Base-by-base conservation (phyloP, 164 flowering plant species). In the Taxillus chinensis region DNA sequence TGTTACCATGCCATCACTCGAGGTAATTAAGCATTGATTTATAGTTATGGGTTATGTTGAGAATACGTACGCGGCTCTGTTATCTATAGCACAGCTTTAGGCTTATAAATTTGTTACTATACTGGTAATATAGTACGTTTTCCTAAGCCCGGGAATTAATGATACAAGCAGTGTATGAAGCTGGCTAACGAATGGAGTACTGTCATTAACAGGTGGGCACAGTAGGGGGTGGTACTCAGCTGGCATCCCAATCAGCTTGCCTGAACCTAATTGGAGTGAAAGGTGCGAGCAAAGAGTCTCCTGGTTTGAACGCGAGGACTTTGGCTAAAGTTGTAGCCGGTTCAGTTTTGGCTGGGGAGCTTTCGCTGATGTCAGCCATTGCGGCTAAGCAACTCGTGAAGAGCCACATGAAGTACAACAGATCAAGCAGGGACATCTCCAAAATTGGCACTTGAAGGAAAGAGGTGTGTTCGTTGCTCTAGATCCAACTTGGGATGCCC, bases 351-450 rank as follows among this genome's bases (percentile, higher is more conserved):
- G 95, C 91, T 2, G 95, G 95, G 55, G 96, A 90, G 75, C 84
- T 89, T 6, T 86, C 93, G 15, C 74, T 89, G 59, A 85, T 89
- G 92, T 80, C 92, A 14, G 96, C 96, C 39, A 79, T 86, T 60
- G 77, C 92, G 61, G 86, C 90, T 9, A 90, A 89, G 15, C 92
- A 89, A 75, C 88, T 89, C 12, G 90, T 89, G 5, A 82, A 63
- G 65, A 87, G 96, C 72, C 95, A 87, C 89, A 86, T 90, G 97
- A 90, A 86, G 62, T 90, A 86, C 79, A 90, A 87, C 71, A 78
- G 97, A 64, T 90, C 97, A 42, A 83, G 82, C 79, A 73, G 66
- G 68, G 90, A 87, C 68, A 61, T 87, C 10, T 58, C 83, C 68
- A 62, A 67, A 49, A 62, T 70, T 12, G 67, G 68, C 59, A 64